Percentiles rank a stretch among this genome's conserved stretches.
Evolutionary conservation across 2,329 filamentous ascomycete species (phyloP).

Genomic region (Chaetomiaceae sp.): DNA sequence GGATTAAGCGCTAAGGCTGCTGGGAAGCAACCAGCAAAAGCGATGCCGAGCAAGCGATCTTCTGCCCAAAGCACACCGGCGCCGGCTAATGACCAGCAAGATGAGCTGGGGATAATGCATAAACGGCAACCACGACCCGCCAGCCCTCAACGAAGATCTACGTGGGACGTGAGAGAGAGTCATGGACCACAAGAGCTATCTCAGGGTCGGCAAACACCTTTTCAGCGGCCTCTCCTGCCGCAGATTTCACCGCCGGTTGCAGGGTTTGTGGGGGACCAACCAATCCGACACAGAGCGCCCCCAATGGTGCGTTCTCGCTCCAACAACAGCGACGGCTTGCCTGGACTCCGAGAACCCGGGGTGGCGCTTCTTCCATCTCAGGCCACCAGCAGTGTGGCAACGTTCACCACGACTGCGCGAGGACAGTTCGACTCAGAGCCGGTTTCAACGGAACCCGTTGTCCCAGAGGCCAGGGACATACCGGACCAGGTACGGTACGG

Average conservation of each 20-base stretch:
- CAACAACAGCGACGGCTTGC: conserved; percentile 12
- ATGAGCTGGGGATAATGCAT: conserved; percentile 3
- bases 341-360: conserved; percentile 11
- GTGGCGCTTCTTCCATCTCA: conserved; percentile 18
- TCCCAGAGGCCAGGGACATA: conserved; percentile 22
- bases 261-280: conserved; percentile 20
- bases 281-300: background rate
- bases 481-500: conserved; percentile 16
- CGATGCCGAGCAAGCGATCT: conserved; percentile 14
- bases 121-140: background rate
- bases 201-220: background rate
- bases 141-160: conserved; percentile 13
- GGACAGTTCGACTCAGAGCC: conserved; percentile 29
- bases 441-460: conserved; percentile 16
- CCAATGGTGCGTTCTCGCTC: conserved; percentile 20
- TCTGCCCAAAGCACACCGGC: background rate
- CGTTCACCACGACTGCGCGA: conserved; percentile 23
- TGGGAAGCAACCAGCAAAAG: conserved; percentile 42
- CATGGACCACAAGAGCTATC: background rate
- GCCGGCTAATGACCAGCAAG: background rate
- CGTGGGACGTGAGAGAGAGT: conserved; percentile 14
- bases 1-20: conserved; percentile 41
- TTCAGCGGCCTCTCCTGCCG: background rate
- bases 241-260: conserved; percentile 15
- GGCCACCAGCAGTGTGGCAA: conserved; percentile 21